A percentile compares a stretch with the other conserved stretches of the same genome.
Evolutionary conservation across 163 green algal species (phyloP).

Genomic region (Chlamydomonas reinhardtii): DNA sequence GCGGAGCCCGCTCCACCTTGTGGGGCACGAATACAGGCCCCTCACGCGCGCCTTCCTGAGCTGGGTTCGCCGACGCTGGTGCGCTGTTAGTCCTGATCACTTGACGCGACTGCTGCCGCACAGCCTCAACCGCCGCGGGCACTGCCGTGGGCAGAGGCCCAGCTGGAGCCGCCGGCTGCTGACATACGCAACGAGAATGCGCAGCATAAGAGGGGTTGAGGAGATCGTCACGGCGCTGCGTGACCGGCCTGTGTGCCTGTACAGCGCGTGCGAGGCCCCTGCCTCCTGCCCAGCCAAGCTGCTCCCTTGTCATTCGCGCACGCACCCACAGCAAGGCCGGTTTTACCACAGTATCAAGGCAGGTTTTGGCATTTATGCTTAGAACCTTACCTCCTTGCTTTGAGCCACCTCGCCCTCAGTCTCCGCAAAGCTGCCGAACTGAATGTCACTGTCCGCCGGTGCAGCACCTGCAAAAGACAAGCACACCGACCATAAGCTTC

Average conservation of each 20-base stretch:
- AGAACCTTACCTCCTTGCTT: slow-evolving; percentile 25
- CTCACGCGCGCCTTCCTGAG: slow-evolving; percentile 28
- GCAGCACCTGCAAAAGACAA: not conserved
- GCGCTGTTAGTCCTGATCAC: slow-evolving; percentile 42
- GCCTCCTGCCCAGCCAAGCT: too few relatives aligned
- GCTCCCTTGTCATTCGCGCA: too few relatives aligned
- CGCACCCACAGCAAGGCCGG: too few relatives aligned
- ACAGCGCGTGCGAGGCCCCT: too few relatives aligned
- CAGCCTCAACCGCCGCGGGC: slow-evolving; percentile 40
- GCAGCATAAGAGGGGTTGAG: too few relatives aligned
- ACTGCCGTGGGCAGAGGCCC: slow-evolving; percentile 43
- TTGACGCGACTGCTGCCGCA: slow-evolving; percentile 33
- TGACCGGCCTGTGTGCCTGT: too few relatives aligned
- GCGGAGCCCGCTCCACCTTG: slow-evolving; percentile 12
- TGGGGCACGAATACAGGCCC: slow-evolving; percentile 3
- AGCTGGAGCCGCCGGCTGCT: slow-evolving; percentile 38
- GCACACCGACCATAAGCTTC: not conserved
- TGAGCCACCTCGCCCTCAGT: slow-evolving; percentile 31
- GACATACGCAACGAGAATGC: not conserved
- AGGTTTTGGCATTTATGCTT: too few relatives aligned
- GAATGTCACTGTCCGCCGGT: slow-evolving; percentile 28
- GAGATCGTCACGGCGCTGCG: too few relatives aligned
- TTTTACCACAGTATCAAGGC: too few relatives aligned
- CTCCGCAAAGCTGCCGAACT: slow-evolving; percentile 48
- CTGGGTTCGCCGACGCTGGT: slow-evolving; percentile 32